phyloP scores from a whole-genome alignment of 192 early-diverging fungal genomes.

The Obelidium mucronatum region DNA sequence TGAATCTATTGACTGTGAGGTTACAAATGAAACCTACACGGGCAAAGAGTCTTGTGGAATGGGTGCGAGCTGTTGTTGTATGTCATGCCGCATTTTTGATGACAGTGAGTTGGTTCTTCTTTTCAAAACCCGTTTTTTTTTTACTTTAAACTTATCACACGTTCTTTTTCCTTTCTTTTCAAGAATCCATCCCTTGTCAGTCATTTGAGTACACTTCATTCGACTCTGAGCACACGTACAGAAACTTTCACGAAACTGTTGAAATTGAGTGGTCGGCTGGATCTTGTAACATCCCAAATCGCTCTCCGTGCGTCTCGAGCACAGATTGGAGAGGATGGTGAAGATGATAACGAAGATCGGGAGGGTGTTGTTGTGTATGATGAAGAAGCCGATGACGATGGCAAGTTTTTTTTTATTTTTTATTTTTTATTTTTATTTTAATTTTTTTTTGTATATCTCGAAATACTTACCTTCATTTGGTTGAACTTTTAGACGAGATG shows the following conservation, averaged over 20 bases:
- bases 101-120: conserved; percentile 42
- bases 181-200: conserved; percentile 39
- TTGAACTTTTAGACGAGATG: conserved; percentile 2
- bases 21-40: conserved; percentile 48
- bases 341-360: conserved; percentile 31
- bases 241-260: conserved; percentile 45
- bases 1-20: conserved; percentile 48
- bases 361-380: conserved; percentile 49
- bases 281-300: conserved; percentile 51
- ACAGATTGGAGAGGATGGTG: background rate
- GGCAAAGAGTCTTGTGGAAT: conserved; percentile 51
- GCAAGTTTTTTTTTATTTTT: too few relatives aligned
- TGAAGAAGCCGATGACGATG: conserved; percentile 38
- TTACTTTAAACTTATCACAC: background rate
- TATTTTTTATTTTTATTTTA: background rate
- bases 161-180: too few relatives aligned
- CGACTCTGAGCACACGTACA: conserved; percentile 38
- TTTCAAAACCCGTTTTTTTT: conserved; percentile 5
- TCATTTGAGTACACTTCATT: conserved; percentile 44
- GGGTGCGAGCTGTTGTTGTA: conserved; percentile 54
- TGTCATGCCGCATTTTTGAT: conserved; percentile 52
- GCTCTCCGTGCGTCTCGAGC: conserved; percentile 26
- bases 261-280: conserved; percentile 53
- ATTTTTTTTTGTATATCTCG: background rate
- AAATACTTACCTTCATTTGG: conserved; percentile 25